Evolutionary conservation across 495 filamentous ascomycete genomes (phyloP), one percentile per base, ranked within the genome.

Genomic region (Schizothecium vesticola): DNA sequence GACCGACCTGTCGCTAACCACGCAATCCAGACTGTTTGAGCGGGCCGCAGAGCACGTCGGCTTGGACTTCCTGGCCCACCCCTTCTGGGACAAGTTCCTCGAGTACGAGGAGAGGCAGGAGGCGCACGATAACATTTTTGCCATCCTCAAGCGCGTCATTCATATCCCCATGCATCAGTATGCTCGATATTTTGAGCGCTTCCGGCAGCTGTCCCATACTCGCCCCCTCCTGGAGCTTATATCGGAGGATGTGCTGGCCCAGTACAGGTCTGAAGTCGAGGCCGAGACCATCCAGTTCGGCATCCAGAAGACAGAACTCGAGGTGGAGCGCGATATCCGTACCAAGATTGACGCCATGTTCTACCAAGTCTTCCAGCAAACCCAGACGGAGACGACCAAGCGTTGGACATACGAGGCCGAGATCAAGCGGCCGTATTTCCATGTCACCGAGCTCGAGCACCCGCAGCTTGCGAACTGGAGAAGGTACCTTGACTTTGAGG

Each of bases 71-170:
- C 85, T 96, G 10, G 88, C 93, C 4, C 93, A 97, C 75, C 93
- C 92, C 0, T 97, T 99, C 83, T 99, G 95, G 95, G 96, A 98
- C 74, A 98, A 97, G 79, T 99, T 97, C 73, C 86, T 98, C 64
- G 95, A 97, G 73, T 98, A 93, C 73, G 95, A 98, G 74, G 93
- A 97, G 73, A 88, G 93, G 10, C 81, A 94, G 60, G 93, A 97
- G 74, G 90, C 91, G 0, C 87, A 91, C 31, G 92, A 96, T 69
- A 91, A 88, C 75, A 93, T 98, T 63, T 94, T 97, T 68, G 86
- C 85, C 10, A 92, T 99, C 63, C 84, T 97, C 29, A 86, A 86
- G 59, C 92, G 96, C 43, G 86, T 98, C 58, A 91, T 97, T 61
- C 88, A 92, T 74, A 94, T 99, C 56, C 96, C 96, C 1, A 92